Evolutionary conservation across 2,329 filamentous ascomycete species (phyloP), one percentile per base, ranked within the genome.

Genomic region (Drechslera avenae): DNA sequence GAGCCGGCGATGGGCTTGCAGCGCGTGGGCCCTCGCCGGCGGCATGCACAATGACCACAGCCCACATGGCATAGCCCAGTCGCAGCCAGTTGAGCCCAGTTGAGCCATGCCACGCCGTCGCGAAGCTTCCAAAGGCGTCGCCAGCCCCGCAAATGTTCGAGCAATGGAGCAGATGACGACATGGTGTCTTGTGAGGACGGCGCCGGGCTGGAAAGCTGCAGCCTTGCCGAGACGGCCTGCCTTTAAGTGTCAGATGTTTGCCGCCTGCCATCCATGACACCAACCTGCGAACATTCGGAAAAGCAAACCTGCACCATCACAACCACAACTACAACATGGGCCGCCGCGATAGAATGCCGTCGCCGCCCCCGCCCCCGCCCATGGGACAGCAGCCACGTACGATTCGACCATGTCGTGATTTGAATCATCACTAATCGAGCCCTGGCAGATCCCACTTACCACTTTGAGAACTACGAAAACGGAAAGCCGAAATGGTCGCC

Each of bases 381-480:
- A 56, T 59, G 40, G 54, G 53, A 30, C 56, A 57, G n/a, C 58
- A 52, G 13, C 42, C 28, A 14, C 43, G 52, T 52, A 43, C 17
- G 49, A 26, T 5, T 9, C 21, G 13, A 6, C 10, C 1, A 5
- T 18, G n/a, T 12, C 37, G 18, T 31, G 39, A 3, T n/a, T 23
- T 1, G 21, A 23, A 4, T 16, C 19, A 17, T 14, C 39, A 43
- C 50, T 54, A 30, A 56, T 34, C 19, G n/a, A 17, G 31, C 9
- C 7, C 8, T 43, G 57, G 59, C 60, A 33, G 58, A 62, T 18
- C 56, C 61, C 39, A 62, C 59, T 16, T 66, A 66, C 48, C 60
- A 55, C 55, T 66, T 66, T 43, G 61, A 66, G 23, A 62, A 59
- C 49, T 66, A 66, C 56, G 63, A 66, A 47, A 62, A 64, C 55